Evolutionary conservation across 441 rosid species (phyloP), one percentile per base, ranked within the genome.

Genomic region (Melastoma candidum): DNA sequence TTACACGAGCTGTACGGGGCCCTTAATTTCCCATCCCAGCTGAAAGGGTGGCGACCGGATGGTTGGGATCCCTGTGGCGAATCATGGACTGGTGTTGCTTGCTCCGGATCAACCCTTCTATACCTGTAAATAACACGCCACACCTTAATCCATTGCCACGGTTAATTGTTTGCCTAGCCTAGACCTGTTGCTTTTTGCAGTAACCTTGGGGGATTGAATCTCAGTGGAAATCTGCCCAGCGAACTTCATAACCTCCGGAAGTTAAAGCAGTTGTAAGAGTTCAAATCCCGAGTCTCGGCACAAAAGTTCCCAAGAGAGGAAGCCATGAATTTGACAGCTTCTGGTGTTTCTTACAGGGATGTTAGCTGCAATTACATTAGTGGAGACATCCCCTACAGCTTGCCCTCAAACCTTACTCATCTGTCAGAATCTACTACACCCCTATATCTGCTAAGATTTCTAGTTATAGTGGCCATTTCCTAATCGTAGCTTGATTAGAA

Each of bases 61-160:
- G 85, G 85, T 46, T 90, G 92, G 49, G 96, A 89, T 76, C 97
- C 99, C 4, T 93, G 97, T 54, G 77, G 66, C 26, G 90, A 84
- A 69, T 73, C 70, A 17, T 93, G 99, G 99, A 81, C 67, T 24
- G 96, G 97, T 68, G 84, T 88, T 45, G 71, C 80, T 9, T 93
- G 99, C 61, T 74, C 74, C 12, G 93, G 83, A 14, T 73, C 96
- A 11, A 82, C 93, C 46, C 66, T 88, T 48, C 58, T 72, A 57
- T 70, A 77, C 70, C 76, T 92, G 98, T 92, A 82, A 69, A 39
- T 45, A 22, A 27, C 54, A 53, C 55, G 24, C 24, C 29, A 63
- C 51, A 53, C 13, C 48, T 61, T 46, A 24, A 49, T 36, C 27
- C 39, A 7, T 27, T 55, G 59, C 47, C 36, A 36, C 14, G 11